Base-by-base conservation (phyloP, 2,329 filamentous ascomycete genomes). In the Botrytis sinoallii region DNA sequence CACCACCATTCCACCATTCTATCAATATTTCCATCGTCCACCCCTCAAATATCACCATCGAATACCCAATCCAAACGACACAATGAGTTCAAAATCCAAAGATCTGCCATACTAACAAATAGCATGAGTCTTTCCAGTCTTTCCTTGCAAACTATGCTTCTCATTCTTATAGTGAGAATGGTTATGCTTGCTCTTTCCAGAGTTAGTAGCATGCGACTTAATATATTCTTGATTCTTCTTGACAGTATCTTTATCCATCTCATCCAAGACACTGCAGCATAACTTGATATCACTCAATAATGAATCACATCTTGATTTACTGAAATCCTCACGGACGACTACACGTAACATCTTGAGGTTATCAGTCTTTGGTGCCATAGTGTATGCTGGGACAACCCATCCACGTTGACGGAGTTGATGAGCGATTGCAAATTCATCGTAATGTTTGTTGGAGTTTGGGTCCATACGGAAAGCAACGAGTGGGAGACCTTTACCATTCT, bases 311-410 rank as follows among this genome's bases (percentile, higher is more conserved):
- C 95, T 88, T 77, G 87, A 90, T 82, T 92, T 91, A 65, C 90
- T 93, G 79, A 98, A 98, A 84, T 98, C 95, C 83, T 98, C 95
- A 69, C 95, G 90, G 7, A 98, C 93, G 0, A 98, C 95, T 7
- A 98, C 90, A 55, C 95, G 91, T 85, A 98, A 90, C 88, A 98
- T 91, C 87, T 97, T 97, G 80, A 98, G 87, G 76, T 90, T 86
- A 73, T 93, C 86, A 29, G 93, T 94, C 46, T 79, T 72, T 18
- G 78, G 78, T 20, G 95, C 95, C 95, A 98, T 98, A 57, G 95
- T 98, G 84, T 98, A 98, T 0, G 95, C 95, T 0, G 95, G 95
- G 0, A 98, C 93, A 44, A 98, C 92, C 95, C 95, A 98, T 61
- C 93, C 93, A 48, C 94, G 89, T 76, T 93, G 90, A 70, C 95